Conservation (phyloP, 2,329 filamentous ascomycete genomes). For the Remersonia thermophila region DNA sequence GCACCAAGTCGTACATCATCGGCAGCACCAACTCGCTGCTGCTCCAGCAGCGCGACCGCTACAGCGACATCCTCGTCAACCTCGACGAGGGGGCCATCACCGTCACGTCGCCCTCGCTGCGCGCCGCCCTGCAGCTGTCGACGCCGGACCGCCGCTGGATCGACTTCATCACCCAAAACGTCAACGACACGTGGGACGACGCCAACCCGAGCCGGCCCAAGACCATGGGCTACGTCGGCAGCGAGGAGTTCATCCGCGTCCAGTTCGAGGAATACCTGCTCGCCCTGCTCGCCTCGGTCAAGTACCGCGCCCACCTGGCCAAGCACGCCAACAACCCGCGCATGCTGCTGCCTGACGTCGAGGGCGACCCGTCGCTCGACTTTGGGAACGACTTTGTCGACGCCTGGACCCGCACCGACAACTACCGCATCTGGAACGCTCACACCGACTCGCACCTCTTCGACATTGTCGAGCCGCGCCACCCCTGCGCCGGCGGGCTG, state of each 20-base stretch:
- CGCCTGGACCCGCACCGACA: slow-evolving; percentile 79
- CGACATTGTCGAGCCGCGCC: slow-evolving; percentile 83
- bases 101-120: slow-evolving; percentile 69
- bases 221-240: slow-evolving; percentile 86
- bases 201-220: slow-evolving; percentile 80
- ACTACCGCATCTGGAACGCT: slow-evolving; percentile 77
- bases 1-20: slow-evolving; percentile 94
- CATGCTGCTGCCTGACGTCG: slow-evolving; percentile 50
- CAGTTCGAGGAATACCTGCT: slow-evolving; percentile 97
- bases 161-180: slow-evolving; percentile 82
- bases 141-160: slow-evolving; percentile 90
- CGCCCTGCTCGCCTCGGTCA: slow-evolving; percentile 74
- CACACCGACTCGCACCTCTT: slow-evolving; percentile 80
- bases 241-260: slow-evolving; percentile 91
- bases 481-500: slow-evolving; percentile 85
- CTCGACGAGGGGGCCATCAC: slow-evolving; percentile 81
- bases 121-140: slow-evolving; percentile 63
- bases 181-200: slow-evolving; percentile 95
- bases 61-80: slow-evolving; percentile 93
- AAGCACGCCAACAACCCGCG: slow-evolving; percentile 44
- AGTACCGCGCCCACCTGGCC: slow-evolving; percentile 65
- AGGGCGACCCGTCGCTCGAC: slow-evolving; percentile 74
- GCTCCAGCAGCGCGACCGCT: slow-evolving; percentile 85
- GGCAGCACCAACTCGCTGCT: slow-evolving; percentile 93
- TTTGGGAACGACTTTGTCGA: slow-evolving; percentile 77